A percentile compares a stretch with the other conserved stretches of the same genome.
These are phyloP conservation scores for Fragaria iinumae DNA, from an alignment of 306 rosid genomes.

Conservation along the genomic window DNA sequence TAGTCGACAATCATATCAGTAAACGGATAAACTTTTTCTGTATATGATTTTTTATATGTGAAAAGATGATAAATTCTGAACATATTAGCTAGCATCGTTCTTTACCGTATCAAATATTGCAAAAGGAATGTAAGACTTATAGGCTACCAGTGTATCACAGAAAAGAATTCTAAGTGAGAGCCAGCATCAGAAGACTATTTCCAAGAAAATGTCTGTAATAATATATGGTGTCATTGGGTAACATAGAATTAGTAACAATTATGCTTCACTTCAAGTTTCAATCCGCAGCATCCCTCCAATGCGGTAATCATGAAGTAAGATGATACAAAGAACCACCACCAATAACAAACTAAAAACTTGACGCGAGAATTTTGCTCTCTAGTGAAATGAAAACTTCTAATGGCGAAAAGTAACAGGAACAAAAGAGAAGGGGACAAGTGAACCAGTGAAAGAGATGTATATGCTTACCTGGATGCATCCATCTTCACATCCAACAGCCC, in stretches of 20 bases:
- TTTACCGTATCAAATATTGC: not conserved
- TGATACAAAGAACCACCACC: not conserved
- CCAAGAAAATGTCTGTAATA: not conserved
- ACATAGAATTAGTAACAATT: not conserved
- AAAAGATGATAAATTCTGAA: not conserved
- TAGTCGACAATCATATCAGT: not conserved
- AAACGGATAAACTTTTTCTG: not conserved
- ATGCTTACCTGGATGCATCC: constrained; percentile 80
- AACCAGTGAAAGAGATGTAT: constrained; percentile 8
- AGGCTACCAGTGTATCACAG: not conserved
- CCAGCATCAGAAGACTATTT: not conserved
- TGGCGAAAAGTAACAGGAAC: not conserved
- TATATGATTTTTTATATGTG: not conserved
- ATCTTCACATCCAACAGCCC: constrained; percentile 98
- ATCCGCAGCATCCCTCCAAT: not conserved
- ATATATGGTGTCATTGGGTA: not conserved
- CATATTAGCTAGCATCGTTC: not conserved
- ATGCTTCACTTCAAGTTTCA: not conserved
- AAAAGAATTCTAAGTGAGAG: not conserved
- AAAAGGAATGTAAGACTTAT: not conserved
- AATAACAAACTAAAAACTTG: not conserved
- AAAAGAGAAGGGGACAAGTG: constrained; percentile 1
- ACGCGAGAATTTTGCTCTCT: not conserved
- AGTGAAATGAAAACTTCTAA: not conserved
- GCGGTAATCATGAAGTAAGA: not conserved